Evolutionary conservation across 2,329 filamentous ascomycete species (phyloP), one percentile per base, ranked within the genome.

Genomic region (Phialophora macrospora): DNA sequence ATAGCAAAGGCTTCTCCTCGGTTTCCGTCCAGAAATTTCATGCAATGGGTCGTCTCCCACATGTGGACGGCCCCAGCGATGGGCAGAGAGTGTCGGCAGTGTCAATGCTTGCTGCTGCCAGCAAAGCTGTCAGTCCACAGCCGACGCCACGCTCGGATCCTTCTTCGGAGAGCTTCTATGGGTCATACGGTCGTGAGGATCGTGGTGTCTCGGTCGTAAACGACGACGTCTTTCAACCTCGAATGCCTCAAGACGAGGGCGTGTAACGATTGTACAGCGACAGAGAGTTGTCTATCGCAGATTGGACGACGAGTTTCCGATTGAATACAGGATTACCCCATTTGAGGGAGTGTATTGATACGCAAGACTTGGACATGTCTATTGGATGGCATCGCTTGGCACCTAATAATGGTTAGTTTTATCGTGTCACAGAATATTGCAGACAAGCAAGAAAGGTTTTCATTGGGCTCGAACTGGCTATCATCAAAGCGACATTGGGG

Each of bases 21-120:
- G 68, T 71, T 48, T 66, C 66, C 44, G 60, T 72, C 20, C 71
- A 72, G 51, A 72, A 71, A 54, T 63, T 71, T 20, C 68, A 72
- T 63, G 71, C 70, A 30, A 62, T 69, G 62, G 71, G 65, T 44
- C 66, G 67, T n/a, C 66, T 72, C 17, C 71, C 71, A 24, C 68
- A 68, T 58, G 68, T 71, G 26, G 71, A 70, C 44, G 71, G 70
- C 9, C 49, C 70, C 12, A 64, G 56, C 26, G 71, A 72, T 32
- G 46, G 48, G 49, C 66, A 70, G 49, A 60, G 61, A 51, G 63
- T 64, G 24, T 67, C 66, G 49, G 70, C 68, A 9, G 60, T 63
- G 41, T 64, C 64, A 58, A 54, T 69, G 52, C 67, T 72, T 26
- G 65, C 70, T 11, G 66, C 68, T 34, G 67, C 69, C 30, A 62